A percentile compares a stretch with the other conserved stretches of the same genome.
These are phyloP conservation scores for Euryodendron excelsum DNA, from an alignment of 148 eudicot species.

Conservation along the genomic window DNA sequence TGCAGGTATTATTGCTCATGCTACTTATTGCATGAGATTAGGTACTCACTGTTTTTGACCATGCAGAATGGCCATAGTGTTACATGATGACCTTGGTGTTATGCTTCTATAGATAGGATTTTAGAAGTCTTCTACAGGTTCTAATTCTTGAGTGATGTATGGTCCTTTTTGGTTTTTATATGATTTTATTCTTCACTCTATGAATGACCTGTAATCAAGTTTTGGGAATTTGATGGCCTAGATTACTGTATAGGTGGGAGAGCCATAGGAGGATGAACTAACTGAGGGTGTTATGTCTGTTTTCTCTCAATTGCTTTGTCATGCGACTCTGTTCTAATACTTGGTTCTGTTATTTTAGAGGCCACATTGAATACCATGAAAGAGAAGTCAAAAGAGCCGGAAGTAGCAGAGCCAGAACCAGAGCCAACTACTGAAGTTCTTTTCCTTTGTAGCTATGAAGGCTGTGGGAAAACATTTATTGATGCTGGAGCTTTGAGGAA, in stretches of 20 bases:
- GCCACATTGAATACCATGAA: conserved; percentile 62
- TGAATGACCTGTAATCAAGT: no score
- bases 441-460: conserved; percentile 93
- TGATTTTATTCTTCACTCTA: no score
- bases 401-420: conserved; percentile 72
- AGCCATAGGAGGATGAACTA: not conserved
- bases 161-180: not conserved
- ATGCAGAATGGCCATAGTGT: no score
- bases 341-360: conserved; percentile 36
- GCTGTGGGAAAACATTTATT: conserved; percentile 96
- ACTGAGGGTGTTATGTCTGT: not conserved
- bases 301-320: not conserved
- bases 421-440: conserved; percentile 99
- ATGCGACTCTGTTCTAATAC: not conserved
- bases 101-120: not conserved
- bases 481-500: conserved; percentile 95
- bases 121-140: not conserved
- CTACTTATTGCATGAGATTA: not conserved
- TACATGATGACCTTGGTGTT: not conserved
- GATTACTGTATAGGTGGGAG: not conserved
- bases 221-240: no score
- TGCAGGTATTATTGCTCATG: not conserved
- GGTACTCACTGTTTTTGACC: not conserved
- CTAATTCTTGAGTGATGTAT: not conserved
- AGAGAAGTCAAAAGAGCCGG: conserved; percentile 68